Evolutionary conservation across 371 early-diverging fungal genomes (phyloP), one percentile per base, ranked within the genome.

Genomic region (Globomyces sp.): DNA sequence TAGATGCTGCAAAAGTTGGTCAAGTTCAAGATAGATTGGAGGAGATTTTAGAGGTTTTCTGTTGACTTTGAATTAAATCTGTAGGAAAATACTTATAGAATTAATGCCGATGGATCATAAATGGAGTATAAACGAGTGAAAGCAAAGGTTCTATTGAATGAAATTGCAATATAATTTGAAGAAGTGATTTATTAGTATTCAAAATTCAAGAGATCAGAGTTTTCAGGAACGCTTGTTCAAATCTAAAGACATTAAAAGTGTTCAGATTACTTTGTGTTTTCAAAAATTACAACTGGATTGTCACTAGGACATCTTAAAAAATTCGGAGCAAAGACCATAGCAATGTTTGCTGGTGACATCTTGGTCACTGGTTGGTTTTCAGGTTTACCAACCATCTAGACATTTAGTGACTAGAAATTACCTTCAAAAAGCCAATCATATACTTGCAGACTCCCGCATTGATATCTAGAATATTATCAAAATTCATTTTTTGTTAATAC

Each of bases 271-370:
- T 91, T 89, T 41, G 92, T 87, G 67, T 89, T 89, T 69, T 91
- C 90, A 75, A 94, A 89, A 49, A 90, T 88, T n/a, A 84, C 78
- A 11, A 85, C 82, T 34, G 90, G 84, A 64, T 88, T 85, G 58
- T 87, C 90, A 63, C 84, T 82, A 3, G 96, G 96, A 69, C 93
- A 93, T 39, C 96, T 82, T 52, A 98, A 76, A 65, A 96, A 89
- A 53, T 90, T 91, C 11, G 97, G 98, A 1, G 95, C 96, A 80
- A 95, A 96, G n/a, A 98, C 95, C 88, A 98, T 92, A 40, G 97
- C 97, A 49, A 98, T 72, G 65, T 96, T 98, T 62, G 83, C 75
- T 37, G 90, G 78, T 40, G 87, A 89, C 98, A 98, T 98, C 71
- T 90, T 85, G 4, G 96, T 96, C 6, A 79, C 67, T 41, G 85